Evolutionary conservation across 306 rosid species (phyloP).

Genomic region (Glycine soja): DNA sequence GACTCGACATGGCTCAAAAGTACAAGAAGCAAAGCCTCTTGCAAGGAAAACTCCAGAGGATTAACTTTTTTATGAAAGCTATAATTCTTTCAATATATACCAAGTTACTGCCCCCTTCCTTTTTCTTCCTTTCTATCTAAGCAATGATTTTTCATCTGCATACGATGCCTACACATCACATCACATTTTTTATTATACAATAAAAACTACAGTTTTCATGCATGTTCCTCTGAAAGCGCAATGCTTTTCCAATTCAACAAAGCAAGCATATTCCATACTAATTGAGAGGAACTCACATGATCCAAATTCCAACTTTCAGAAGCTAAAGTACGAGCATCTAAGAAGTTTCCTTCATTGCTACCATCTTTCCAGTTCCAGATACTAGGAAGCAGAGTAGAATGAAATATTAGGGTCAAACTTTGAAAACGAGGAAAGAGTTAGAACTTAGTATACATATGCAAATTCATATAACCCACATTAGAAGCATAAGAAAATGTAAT

Average conservation of each 20-base stretch:
- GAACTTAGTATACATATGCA: slow-evolving; percentile 20
- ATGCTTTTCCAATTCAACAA: slow-evolving; percentile 12
- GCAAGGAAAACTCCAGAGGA: slow-evolving; percentile 21
- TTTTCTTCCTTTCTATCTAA: background rate
- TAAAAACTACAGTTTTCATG: background rate
- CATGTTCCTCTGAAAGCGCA: background rate
- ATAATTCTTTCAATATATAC: background rate
- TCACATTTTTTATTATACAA: background rate
- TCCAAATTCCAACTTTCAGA: slow-evolving; percentile 75
- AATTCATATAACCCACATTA: slow-evolving; percentile 34
- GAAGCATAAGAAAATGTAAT: slow-evolving; percentile 12
- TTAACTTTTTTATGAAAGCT: slow-evolving; percentile 3
- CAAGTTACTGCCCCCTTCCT: background rate
- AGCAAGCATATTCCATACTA: slow-evolving; percentile 28
- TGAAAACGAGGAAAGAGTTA: slow-evolving; percentile 6
- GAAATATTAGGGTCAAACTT: slow-evolving; percentile 31
- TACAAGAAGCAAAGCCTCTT: slow-evolving; percentile 26
- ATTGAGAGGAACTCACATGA: slow-evolving; percentile 61
- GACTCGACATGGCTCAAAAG: background rate
- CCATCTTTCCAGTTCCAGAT: slow-evolving; percentile 89
- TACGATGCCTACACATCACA: background rate
- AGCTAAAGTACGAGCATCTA: slow-evolving; percentile 79
- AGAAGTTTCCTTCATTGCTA: slow-evolving; percentile 68
- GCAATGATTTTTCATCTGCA: slow-evolving; percentile 19
- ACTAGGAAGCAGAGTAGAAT: slow-evolving; percentile 49